A percentile compares a stretch with the other conserved stretches of the same genome.
Evolutionary conservation across 345 rosid species (phyloP).

Genomic region (Hibiscus tridactylites): DNA sequence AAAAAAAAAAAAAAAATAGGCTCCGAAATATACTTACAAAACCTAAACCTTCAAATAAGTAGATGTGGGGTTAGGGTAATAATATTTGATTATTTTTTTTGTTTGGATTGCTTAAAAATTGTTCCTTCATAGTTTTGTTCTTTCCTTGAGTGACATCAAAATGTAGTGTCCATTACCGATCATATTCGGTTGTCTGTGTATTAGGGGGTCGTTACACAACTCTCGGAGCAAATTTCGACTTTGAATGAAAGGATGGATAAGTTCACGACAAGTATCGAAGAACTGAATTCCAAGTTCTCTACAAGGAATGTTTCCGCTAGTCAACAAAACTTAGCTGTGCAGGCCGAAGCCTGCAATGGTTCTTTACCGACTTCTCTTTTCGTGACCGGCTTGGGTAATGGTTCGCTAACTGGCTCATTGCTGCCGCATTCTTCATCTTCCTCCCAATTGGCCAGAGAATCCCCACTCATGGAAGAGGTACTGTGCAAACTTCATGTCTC

Average conservation of each 20-base stretch:
- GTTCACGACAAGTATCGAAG: conserved; percentile 73
- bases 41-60: no score
- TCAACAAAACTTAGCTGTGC: conserved; percentile 69
- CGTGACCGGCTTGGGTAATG: conserved; percentile 47
- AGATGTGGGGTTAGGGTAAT: no score
- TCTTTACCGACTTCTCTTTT: conserved; percentile 55
- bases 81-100: no score
- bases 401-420: conserved; percentile 34
- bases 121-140: no score
- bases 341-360: conserved; percentile 73
- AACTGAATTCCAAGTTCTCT: conserved; percentile 68
- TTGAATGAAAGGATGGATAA: conserved; percentile 95
- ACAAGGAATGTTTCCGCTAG: conserved; percentile 50
- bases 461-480: conserved; percentile 94
- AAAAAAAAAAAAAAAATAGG: no score
- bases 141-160: neutral
- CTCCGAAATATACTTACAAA: no score
- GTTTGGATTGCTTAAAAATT: no score
- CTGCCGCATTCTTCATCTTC: conserved; percentile 71
- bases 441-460: conserved; percentile 73
- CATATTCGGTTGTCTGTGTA: conserved; percentile 1
- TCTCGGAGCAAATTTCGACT: conserved; percentile 93
- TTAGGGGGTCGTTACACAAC: conserved; percentile 81
- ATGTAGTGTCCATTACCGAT: neutral
- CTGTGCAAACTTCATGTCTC: neutral